These are phyloP conservation scores for Chlamydomonas incerta DNA, from an alignment of 139 green algal species.

Conservation along the genomic window DNA sequence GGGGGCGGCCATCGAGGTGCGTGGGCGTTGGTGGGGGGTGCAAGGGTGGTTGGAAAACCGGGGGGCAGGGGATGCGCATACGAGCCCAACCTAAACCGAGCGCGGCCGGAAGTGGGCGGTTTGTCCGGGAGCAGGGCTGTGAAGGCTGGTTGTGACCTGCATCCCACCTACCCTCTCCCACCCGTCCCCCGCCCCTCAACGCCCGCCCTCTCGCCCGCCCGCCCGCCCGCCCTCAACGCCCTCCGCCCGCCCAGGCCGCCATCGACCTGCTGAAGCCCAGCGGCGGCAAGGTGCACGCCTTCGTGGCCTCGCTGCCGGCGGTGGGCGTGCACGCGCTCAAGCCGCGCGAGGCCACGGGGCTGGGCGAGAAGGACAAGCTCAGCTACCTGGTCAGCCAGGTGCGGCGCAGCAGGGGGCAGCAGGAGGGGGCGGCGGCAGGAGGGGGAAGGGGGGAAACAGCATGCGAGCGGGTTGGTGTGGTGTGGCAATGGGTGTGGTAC, in stretches of 20 bases:
- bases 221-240: too few relatives aligned
- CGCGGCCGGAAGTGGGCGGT: too few relatives aligned
- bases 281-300: conserved; percentile 87
- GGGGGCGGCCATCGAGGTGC: conserved; percentile 73
- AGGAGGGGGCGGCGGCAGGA: background rate
- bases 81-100: too few relatives aligned
- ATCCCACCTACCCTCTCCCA: background rate
- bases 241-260: conserved; percentile 58
- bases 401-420: background rate
- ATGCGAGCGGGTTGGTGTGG: background rate
- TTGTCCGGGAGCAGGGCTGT: too few relatives aligned
- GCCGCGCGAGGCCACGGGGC: conserved; percentile 15
- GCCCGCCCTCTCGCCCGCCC: too few relatives aligned
- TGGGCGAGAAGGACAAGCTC: conserved; percentile 75
- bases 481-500: background rate
- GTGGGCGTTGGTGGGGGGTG: background rate
- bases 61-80: background rate
- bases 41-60: background rate
- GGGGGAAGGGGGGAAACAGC: background rate
- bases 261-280: conserved; percentile 75
- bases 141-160: too few relatives aligned
- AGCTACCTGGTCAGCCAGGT: conserved; percentile 49
- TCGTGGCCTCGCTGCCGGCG: conserved; percentile 76
- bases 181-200: background rate
- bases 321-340: conserved; percentile 71